phyloP scores from a whole-genome alignment of 257 asterid genomes.

The Lithospermum erythrorhizon region DNA sequence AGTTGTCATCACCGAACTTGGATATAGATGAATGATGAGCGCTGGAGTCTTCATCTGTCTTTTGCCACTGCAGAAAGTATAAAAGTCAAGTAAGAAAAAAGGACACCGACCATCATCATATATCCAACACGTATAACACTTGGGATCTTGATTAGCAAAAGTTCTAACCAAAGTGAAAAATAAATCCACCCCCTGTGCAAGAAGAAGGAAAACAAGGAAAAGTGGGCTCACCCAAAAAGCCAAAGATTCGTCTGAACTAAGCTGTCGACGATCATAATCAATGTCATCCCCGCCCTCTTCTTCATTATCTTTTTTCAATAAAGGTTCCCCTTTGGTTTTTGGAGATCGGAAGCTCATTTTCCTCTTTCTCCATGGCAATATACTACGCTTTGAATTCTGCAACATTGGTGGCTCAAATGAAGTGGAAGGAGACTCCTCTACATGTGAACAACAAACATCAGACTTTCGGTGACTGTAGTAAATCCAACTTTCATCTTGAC shows the following conservation, averaged over 20 bases:
- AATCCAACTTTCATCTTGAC: constrained; percentile 70
- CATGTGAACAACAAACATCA: constrained; percentile 43
- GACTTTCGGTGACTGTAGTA: constrained; percentile 82
- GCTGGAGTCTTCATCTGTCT: constrained; percentile 55
- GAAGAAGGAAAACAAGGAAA: not conserved
- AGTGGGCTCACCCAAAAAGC: constrained; percentile 57
- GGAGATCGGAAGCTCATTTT: constrained; percentile 86
- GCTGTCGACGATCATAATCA: constrained; percentile 87
- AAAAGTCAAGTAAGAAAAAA: not conserved
- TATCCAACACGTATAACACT: not conserved
- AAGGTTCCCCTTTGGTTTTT: constrained; percentile 84
- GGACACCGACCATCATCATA: not conserved
- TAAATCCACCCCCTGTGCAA: not conserved
- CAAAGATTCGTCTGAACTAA: constrained; percentile 69
- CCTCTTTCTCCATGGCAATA: constrained; percentile 89
- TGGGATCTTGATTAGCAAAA: not conserved
- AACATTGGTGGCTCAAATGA: constrained; percentile 33
- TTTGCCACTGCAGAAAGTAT: constrained; percentile 42
- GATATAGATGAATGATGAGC: constrained; percentile 56
- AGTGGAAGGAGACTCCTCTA: constrained; percentile 27
- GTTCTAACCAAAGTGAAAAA: not conserved
- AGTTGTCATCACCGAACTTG: constrained; percentile 85
- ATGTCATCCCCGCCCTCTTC: constrained; percentile 99
- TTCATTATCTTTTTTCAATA: constrained; percentile 71
- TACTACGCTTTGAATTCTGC: constrained; percentile 66